Evolutionary conservation across 345 rosid species (phyloP), one percentile per base, ranked within the genome.

Genomic region (Aethionema arabicum): DNA sequence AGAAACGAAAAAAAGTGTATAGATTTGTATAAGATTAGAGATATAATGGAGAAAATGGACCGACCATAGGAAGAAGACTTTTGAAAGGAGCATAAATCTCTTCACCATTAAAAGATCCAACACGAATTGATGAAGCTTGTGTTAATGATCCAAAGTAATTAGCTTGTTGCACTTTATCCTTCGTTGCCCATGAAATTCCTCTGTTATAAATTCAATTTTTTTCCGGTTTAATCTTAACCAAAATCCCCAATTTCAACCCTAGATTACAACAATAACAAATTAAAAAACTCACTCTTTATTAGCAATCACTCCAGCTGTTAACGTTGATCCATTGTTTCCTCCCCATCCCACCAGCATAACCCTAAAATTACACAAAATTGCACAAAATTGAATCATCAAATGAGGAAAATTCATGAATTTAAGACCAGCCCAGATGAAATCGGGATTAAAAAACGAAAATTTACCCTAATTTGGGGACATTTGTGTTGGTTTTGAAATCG

Each of bases 271-370:
- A 46, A n/a, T n/a, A n/a, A n/a, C n/a, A 32, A 36, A 7, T 21
- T 14, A 27, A 46, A 15, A 15, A 46, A 6, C 29, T 4, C 5
- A 35, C 99, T 88, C 95, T 74, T 79, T 63, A 86, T 90, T 95
- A 7, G 97, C 95, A 30, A 90, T 85, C 21, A 95, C 87, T 55
- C 83, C 97, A 42, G 86, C 97, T 3, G 96, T 95, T 31, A 90
- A 79, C 3, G 99, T 88, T 6, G 87, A 82, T 11, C 97, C 99
- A 40, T 95, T 95, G 86, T 95, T 90, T 44, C 97, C 97, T 11
- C 96, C 99, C 99, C 97, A 95, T 4, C 99, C 99, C 40, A 88
- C 99, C 58, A 95, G 96, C 97, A 95, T 80, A 61, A 95, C 95
- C 81, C 99, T 90, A 44, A 11, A 39, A 1, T 13, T 91, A n/a